Conservation (phyloP, 208 protist genomes). For the Naegleria fowleri region DNA sequence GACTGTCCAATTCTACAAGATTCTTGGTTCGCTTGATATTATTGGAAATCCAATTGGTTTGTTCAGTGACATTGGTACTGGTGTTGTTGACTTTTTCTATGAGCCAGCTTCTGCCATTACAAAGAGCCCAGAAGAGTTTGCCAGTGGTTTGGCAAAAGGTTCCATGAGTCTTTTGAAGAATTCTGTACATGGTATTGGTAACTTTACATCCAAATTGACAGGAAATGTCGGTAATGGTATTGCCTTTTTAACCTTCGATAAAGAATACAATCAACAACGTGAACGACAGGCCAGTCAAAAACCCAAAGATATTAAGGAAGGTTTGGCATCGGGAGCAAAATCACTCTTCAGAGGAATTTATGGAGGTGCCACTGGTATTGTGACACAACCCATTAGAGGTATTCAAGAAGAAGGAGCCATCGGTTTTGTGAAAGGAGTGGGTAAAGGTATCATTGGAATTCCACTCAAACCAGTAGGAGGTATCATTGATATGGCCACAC, state of each 20-base stretch:
- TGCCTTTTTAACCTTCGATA: slow-evolving; percentile 38
- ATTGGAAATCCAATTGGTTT: slow-evolving; percentile 38
- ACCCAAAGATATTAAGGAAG: slow-evolving; percentile 14
- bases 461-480: slow-evolving; percentile 70
- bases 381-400: slow-evolving; percentile 71
- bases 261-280: slow-evolving; percentile 38
- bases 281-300: neutral
- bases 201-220: slow-evolving; percentile 35
- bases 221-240: slow-evolving; percentile 34
- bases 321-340: slow-evolving; percentile 4
- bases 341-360: neutral
- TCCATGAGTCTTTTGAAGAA: neutral
- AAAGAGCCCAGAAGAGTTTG: neutral
- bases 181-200: slow-evolving; percentile 34
- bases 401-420: slow-evolving; percentile 59
- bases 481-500: slow-evolving; percentile 49
- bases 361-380: slow-evolving; percentile 60
- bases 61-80: slow-evolving; percentile 29
- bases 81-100: slow-evolving; percentile 38
- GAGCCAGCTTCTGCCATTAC: slow-evolving; percentile 35
- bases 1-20: neutral
- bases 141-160: neutral
- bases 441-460: slow-evolving; percentile 73
- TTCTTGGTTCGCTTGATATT: neutral
- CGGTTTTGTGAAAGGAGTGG: slow-evolving; percentile 69